Evolutionary conservation across 2,329 filamentous ascomycete genomes (phyloP).

Genomic region (Biscogniauxia sp.): DNA sequence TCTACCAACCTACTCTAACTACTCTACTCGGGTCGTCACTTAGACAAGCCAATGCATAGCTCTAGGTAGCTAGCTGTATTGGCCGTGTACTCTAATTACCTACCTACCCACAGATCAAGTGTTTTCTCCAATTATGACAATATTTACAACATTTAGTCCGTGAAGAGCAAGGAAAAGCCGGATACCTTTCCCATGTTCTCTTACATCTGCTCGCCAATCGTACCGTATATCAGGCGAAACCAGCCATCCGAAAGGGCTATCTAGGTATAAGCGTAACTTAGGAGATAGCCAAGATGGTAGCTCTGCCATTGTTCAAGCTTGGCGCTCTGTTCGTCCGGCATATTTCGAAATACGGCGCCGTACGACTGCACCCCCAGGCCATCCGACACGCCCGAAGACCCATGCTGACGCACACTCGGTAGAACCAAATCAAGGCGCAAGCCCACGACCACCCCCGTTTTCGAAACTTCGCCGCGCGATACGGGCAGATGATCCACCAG

Average conservation of each 20-base stretch:
- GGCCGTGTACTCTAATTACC: background rate
- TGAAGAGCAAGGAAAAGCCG: background rate
- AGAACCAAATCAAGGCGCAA: conserved; percentile 66
- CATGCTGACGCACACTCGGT: conserved; percentile 8
- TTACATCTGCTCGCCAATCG: background rate
- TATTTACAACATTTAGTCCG: background rate
- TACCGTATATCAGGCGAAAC: background rate
- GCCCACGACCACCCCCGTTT: conserved; percentile 64
- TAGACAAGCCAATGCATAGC: background rate
- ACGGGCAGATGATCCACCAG: conserved; percentile 64
- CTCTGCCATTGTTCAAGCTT: conserved; percentile 66
- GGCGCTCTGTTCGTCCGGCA: conserved; percentile 63
- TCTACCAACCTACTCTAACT: too few relatives aligned
- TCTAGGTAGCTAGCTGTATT: background rate
- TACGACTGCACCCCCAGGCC: conserved; percentile 38
- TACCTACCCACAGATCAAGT: too few relatives aligned
- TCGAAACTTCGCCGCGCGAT: conserved; percentile 57
- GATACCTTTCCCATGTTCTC: background rate
- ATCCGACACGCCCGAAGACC: conserved; percentile 1
- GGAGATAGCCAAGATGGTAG: conserved; percentile 49
- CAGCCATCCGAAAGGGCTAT: background rate
- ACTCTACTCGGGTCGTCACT: background rate
- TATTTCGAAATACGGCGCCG: conserved; percentile 67
- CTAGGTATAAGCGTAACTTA: too few relatives aligned
- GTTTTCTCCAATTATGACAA: background rate